Evolutionary conservation across 495 filamentous ascomycete species (phyloP), one percentile per base, ranked within the genome.

Genomic region (Filosporella fistucella): DNA sequence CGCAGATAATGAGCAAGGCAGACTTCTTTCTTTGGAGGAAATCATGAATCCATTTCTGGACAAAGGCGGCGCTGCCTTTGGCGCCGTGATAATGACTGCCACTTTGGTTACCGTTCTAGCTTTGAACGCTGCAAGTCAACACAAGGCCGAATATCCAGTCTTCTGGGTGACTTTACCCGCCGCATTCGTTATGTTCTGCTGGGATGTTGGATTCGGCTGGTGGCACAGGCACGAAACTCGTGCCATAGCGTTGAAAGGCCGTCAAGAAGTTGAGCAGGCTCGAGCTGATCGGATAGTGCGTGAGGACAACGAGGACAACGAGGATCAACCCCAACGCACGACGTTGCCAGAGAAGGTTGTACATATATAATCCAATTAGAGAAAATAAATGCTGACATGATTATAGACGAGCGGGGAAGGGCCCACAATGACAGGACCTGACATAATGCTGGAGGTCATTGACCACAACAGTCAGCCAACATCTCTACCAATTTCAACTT

Each of bases 41-140:
- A 81, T 85, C 59, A 78, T 85, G 76, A 84, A 85, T 49, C 82
- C 82, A 1, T 85, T 81, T 55, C 51, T 85, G 11, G 82, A 85
- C 56, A 82, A 80, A 57, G 58, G 63, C 10, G 75, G 82, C 23
- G 82, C 82, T 1, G 65, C 64, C 0, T 82, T 84, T 40, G 80
- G 80, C 16, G 75, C 67, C 2, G 33, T 77, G 26, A 68, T 85
- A 45, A 84, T 85, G 78, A 68, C 79, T 11, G 16, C 42, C 3
- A 45, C 42, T 4, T 8, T 47, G 16, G 22, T 55, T 26, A 55
- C 52, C 11, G 24, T 55, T 4, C 66, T 85, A 20, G 74, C 68
- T 0, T 42, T 84, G 2, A 85, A 85, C 48, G 81, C 80, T 28
- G 66, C 72, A 1, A 72, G 59, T n/a, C 55, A 65, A 14, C 68